Evolutionary conservation across 495 filamentous ascomycete genomes (phyloP).

Genomic region (Daldinia bambusicola): DNA sequence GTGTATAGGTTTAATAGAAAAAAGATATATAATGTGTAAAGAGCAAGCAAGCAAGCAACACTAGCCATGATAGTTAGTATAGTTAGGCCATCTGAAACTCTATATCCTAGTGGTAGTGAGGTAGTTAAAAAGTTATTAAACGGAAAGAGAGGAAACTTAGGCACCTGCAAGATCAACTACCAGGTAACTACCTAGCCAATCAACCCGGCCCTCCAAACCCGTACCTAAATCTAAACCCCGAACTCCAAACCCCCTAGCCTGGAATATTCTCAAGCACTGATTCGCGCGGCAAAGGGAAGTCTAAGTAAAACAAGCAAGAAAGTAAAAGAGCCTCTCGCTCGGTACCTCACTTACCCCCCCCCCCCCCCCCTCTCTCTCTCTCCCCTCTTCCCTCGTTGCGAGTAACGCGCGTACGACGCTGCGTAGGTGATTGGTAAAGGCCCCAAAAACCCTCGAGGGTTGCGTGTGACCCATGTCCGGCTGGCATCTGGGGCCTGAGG

Average conservation of each 20-base stretch:
- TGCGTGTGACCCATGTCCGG: slow-evolving; percentile 1
- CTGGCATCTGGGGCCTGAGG: neutral
- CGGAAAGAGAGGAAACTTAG: neutral
- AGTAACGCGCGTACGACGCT: neutral
- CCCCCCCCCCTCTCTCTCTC: neutral
- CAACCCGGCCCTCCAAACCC: neutral
- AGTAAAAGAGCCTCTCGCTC: neutral
- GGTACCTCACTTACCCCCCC: no score
- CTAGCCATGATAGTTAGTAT: no score
- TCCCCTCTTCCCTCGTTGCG: neutral
- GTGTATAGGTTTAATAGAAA: neutral
- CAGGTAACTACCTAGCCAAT: neutral
- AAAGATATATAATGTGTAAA: neutral
- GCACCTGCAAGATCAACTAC: neutral
- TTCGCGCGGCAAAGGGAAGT: slow-evolving; percentile 8
- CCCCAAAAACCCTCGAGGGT: neutral
- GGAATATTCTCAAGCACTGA: neutral
- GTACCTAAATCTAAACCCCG: no score
- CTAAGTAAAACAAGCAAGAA: neutral
- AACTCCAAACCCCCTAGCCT: neutral
- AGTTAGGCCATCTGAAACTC: neutral
- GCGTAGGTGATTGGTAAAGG: neutral
- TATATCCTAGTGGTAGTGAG: neutral
- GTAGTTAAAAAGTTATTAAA: neutral
- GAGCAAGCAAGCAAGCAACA: neutral